phyloP scores from a whole-genome alignment of 306 rosid species.

The Aeschynomene evenia region DNA sequence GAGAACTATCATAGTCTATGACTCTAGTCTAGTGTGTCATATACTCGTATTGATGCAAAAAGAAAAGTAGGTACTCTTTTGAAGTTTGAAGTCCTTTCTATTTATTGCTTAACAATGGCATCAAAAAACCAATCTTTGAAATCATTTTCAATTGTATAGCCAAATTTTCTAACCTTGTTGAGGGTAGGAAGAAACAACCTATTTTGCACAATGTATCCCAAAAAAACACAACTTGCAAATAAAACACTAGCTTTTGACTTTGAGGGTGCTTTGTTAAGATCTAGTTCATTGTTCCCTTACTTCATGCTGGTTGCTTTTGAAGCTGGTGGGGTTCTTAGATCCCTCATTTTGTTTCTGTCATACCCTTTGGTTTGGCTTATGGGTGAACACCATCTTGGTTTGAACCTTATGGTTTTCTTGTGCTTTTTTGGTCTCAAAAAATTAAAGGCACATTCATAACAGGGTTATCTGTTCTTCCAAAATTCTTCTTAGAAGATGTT shows the following conservation, averaged over 20 bases:
- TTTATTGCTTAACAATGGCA: neutral
- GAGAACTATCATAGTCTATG: neutral
- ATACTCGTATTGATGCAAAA: neutral
- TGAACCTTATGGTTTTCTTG: conserved; percentile 59
- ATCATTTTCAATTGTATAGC: neutral
- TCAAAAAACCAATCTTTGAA: neutral
- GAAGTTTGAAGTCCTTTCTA: neutral
- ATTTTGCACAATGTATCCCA: neutral
- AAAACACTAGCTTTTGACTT: conserved; percentile 46
- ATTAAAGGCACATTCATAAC: conserved; percentile 40
- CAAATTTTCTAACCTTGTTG: neutral
- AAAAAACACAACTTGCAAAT: conserved; percentile 21
- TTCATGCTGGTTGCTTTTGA: conserved; percentile 81
- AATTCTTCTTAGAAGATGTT: conserved; percentile 58
- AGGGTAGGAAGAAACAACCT: conserved; percentile 5
- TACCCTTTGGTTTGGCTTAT: conserved; percentile 56
- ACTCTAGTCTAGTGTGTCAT: neutral
- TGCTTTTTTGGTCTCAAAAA: conserved; percentile 55
- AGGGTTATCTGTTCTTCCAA: conserved; percentile 69
- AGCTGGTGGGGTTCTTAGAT: conserved; percentile 60
- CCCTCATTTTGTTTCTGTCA: conserved; percentile 46
- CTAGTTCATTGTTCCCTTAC: conserved; percentile 59
- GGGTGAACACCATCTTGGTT: conserved; percentile 49
- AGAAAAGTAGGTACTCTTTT: neutral
- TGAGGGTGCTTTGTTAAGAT: conserved; percentile 49